Percentiles rank a stretch among this genome's conserved stretches.
Evolutionary conservation across 73 alveolate genomes (phyloP).

Genomic region (Symbiodinium pilosum): DNA sequence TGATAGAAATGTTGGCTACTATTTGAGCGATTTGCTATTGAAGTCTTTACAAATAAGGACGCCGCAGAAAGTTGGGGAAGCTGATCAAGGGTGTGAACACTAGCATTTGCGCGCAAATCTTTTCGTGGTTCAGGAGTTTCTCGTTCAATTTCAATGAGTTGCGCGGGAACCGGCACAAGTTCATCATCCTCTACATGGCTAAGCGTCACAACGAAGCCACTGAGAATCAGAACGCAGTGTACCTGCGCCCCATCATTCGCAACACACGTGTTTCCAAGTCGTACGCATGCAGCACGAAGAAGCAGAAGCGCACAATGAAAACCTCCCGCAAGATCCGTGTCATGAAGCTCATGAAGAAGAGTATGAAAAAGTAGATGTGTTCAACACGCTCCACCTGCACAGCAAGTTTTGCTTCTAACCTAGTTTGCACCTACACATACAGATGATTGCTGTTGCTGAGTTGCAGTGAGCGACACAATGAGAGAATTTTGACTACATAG

Average conservation of each 20-base stretch:
- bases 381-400: neutral
- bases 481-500: neutral
- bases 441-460: neutral
- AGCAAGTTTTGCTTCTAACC: neutral
- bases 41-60: neutral
- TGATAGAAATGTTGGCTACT: neutral
- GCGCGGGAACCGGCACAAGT: slow-evolving; percentile 14
- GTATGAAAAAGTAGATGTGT: neutral
- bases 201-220: slow-evolving; percentile 17
- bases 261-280: too few relatives aligned
- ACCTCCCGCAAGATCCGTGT: neutral
- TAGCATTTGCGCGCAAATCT: slow-evolving; percentile 16
- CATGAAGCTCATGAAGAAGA: neutral
- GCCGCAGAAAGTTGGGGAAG: neutral
- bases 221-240: neutral
- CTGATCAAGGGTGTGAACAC: slow-evolving; percentile 13
- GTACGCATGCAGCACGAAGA: neutral
- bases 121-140: slow-evolving; percentile 3
- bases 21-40: neutral
- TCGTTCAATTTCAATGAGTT: neutral
- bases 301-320: neutral
- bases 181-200: neutral
- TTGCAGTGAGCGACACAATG: neutral
- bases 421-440: neutral
- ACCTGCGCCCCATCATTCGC: neutral